Base-by-base conservation (phyloP, 2,329 filamentous ascomycete species). In the Clathrospora elynae region DNA sequence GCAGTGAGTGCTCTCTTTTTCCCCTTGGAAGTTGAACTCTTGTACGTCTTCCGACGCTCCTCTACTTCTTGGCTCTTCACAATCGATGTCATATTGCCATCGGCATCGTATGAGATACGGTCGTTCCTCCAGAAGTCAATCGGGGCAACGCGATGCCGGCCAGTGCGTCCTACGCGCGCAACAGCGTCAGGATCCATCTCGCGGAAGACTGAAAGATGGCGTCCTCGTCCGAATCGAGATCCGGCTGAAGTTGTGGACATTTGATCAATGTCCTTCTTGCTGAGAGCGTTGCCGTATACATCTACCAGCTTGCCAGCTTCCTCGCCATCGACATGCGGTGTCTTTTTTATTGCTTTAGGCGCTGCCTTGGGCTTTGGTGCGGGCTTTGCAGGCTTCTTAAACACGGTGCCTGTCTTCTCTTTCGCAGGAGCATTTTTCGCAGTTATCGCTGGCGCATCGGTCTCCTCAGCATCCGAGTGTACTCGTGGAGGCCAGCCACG, bases 81-180 rank as follows among this genome's bases (percentile, higher is more conserved):
- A 35, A 96, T 81, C 53, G 89, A 87, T 62, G 88, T 87, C 57
- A 92, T 85, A 9, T 80, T 84, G 1, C 84, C 82, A 16, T 83
- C 80, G 12, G 80, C 76, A 36, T 85, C 83, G 61, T 84, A 88
- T 14, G 90, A 81, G 32, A 87, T 82, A 39, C 81, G 82, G 66
- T 97, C 92, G 54, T 90, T 90, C 59, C 84, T 84, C 92, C 92
- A 97, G 66, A 81, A 95, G 17, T 88, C 83, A 22, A 96, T 72
- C 0, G 91, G 93, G 47, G 83, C 82, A 49, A 89, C 85, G 7
- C 88, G 89, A 37, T 83, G 82, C 42, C 93, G 83, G 2, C 90
- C 91, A 9, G 86, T 92, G 39, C 90, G 84, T 18, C 58, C 61
- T 9, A 64, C 46, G 0, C 51, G 52, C 17, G 59, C 57, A 30